phyloP scores from a whole-genome alignment of 192 early-diverging fungal genomes.

The Entrophospora sp. region DNA sequence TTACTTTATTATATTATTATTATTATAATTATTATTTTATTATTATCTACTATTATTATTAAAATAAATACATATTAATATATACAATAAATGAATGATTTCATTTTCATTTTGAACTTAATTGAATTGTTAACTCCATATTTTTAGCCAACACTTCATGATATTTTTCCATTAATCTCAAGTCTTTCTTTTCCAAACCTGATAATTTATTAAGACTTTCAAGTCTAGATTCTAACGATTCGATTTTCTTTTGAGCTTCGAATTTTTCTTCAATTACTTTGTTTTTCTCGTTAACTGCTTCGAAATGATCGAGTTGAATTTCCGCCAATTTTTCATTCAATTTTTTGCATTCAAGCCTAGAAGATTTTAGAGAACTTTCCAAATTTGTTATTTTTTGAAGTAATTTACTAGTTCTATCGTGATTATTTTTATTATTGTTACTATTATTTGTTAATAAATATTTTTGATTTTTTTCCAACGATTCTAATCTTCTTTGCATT shows the following conservation, averaged over 20 bases:
- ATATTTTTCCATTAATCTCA: background rate
- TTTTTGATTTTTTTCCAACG: background rate
- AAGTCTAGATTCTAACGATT: background rate
- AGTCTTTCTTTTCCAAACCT: too few species aligned
- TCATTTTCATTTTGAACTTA: background rate
- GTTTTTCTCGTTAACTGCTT: constrained; percentile 8
- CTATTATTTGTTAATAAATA: background rate
- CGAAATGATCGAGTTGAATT: background rate
- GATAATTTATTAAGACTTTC: too few species aligned
- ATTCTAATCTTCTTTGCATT: background rate
- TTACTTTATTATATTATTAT: too few species aligned
- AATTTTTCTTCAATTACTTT: background rate
- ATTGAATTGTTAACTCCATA: background rate
- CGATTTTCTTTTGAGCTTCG: background rate
- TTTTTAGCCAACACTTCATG: background rate
- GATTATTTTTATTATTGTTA: background rate
- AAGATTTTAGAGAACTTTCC: background rate
- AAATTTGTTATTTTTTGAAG: too few species aligned
- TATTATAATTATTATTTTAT: too few species aligned
- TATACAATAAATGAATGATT: too few species aligned
- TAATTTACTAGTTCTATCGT: too few species aligned
- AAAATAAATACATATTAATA: too few species aligned
- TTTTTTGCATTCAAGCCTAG: background rate
- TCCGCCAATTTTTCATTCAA: background rate
- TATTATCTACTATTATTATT: too few species aligned